Percentiles rank a stretch among this genome's conserved stretches.
Conservation (phyloP, 768 basidiomycete genomes). For the Hydnum rufescens region DNA sequence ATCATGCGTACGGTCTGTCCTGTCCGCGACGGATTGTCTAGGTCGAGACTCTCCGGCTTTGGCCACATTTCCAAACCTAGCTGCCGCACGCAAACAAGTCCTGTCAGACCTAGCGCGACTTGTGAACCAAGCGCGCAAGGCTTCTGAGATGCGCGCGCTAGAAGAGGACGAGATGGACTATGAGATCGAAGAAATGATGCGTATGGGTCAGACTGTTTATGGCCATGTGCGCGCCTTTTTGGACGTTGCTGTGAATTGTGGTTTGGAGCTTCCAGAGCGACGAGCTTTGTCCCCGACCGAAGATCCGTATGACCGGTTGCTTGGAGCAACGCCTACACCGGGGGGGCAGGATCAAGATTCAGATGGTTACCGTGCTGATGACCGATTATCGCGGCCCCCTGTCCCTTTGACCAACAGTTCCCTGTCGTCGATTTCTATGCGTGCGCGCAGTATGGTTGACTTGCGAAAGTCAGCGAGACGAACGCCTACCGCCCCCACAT, state of each 20-base stretch:
- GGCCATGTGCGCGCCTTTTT: conserved; percentile 65
- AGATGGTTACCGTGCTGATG: background rate
- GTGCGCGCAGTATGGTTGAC: background rate
- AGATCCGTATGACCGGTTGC: background rate
- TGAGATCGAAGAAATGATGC: conserved; percentile 34
- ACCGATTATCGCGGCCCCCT: background rate
- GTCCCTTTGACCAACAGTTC: background rate
- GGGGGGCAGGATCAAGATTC: conserved; percentile 1
- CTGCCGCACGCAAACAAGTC: conserved; percentile 63
- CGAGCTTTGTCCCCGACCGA: background rate
- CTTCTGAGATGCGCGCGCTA: conserved; percentile 10
- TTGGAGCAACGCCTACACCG: background rate
- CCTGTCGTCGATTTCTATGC: background rate
- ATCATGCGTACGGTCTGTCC: conserved; percentile 73
- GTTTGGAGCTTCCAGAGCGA: conserved; percentile 17
- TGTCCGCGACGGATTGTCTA: conserved; percentile 67
- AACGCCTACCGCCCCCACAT: background rate
- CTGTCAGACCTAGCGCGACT: conserved; percentile 62
- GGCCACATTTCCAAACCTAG: conserved; percentile 40
- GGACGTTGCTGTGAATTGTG: conserved; percentile 17
- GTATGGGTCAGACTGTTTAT: conserved; percentile 62
- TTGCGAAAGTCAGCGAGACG: background rate
- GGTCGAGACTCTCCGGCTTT: conserved; percentile 63
- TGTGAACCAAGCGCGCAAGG: conserved; percentile 43
- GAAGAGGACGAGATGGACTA: conserved; percentile 30